phyloP scores from a whole-genome alignment of 169 alveolate species.

The Perkinsus marinus region DNA sequence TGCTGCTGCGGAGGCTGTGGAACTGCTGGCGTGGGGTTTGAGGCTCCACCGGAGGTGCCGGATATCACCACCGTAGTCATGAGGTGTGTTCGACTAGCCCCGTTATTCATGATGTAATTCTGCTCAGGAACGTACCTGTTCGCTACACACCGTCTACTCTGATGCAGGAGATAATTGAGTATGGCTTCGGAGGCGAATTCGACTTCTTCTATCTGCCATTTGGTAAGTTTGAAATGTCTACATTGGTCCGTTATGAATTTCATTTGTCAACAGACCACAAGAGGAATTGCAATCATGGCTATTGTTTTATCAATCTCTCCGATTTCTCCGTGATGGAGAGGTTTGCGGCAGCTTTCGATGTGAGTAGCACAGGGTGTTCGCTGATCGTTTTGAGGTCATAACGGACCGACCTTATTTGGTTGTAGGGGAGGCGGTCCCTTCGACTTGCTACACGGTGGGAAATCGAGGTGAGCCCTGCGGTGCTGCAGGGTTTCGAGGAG shows the following conservation, averaged over 20 bases:
- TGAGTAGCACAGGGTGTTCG: neutral
- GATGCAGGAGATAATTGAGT: neutral
- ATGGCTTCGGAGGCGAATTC: neutral
- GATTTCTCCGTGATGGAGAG: neutral
- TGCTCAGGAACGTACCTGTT: neutral
- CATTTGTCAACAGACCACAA: neutral
- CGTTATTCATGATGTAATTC: neutral
- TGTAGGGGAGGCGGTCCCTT: neutral
- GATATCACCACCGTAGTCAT: neutral
- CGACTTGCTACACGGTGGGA: neutral
- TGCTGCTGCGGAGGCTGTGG: too few relatives aligned
- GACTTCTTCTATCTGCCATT: neutral
- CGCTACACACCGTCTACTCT: neutral
- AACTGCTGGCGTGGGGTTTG: too few relatives aligned
- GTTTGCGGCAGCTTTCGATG: neutral
- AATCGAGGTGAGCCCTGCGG: neutral
- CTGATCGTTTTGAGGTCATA: too few relatives aligned
- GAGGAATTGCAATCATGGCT: neutral
- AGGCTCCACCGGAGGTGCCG: neutral
- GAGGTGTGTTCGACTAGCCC: neutral
- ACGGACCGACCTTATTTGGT: neutral
- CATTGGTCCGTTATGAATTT: neutral
- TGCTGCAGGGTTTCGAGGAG: neutral
- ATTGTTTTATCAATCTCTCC: neutral
- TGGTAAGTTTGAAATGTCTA: neutral